Base-by-base conservation (phyloP, 1,139 yeast species). In the Saccharomyces hybrid region DNA sequence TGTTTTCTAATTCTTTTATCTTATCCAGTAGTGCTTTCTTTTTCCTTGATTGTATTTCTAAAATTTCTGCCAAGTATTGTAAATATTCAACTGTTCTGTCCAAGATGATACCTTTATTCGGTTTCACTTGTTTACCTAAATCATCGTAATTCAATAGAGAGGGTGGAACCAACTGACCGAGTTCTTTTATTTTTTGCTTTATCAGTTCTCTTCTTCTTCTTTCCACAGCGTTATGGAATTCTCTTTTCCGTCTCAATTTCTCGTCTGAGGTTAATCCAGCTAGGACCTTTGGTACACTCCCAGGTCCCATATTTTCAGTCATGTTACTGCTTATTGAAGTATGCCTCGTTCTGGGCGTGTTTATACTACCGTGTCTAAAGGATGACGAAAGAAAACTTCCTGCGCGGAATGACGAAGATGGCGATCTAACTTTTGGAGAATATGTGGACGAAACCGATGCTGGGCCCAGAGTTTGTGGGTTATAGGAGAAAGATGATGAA, bases 211-310 rank as follows among this genome's bases (percentile, higher is more conserved):
- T 76, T 68, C 95, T 77, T 67, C 91, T 77, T 65, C 93, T 75
- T 68, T 86, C 95, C 4, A 86, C 95, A 0, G 90, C 93, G 66
- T 86, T 86, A 65, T 86, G 95, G 62, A 86, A 82, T 64, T 86
- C 91, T 59, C 90, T 74, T 62, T 91, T 77, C 63, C 93, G 77
- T 60, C 79, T 79, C 55, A 84, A 67, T 63, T 84, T 86, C 56
- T 83, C 88, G 58, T 86, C 93, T 64, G 83, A 83, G n/a, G 81
- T 76, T 54, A 85, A 63, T 46, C 60, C 75, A 64, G 62, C 51
- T 14, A 59, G 27, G 26, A 21, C 32, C 54, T 62, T 63, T 8
- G 66, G 64, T 4, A 63, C 64, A 51, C 64, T 60, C 1, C 61
- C 56, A 6, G 61, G 52, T 19, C 48, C 42, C 4, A 52, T 28